A percentile compares a stretch with the other conserved stretches of the same genome.
Evolutionary conservation across 2,329 filamentous ascomycete genomes (phyloP).

Genomic region (Fusarium nygamai): DNA sequence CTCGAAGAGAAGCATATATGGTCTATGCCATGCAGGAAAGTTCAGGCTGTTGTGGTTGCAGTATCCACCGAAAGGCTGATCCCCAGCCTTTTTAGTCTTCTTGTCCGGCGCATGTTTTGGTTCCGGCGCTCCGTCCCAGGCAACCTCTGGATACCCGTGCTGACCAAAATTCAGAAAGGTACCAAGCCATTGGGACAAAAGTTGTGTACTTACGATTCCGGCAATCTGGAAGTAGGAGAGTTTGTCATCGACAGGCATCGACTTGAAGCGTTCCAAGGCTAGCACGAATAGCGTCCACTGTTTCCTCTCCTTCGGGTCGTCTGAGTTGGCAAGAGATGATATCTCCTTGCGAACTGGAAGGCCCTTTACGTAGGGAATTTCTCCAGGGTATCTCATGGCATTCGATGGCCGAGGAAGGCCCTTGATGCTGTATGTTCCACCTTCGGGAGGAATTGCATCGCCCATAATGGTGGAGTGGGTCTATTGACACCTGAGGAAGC

Average conservation of each 20-base stretch:
- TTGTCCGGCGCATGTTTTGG: background rate
- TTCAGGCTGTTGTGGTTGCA: constrained; percentile 23
- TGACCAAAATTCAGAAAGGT: background rate
- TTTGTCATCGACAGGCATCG: background rate
- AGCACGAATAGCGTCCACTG: constrained; percentile 22
- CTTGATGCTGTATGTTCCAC: constrained; percentile 2
- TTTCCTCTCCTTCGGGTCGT: background rate
- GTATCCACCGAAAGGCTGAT: constrained; percentile 12
- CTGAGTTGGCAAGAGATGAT: background rate
- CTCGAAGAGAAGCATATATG: constrained; percentile 24
- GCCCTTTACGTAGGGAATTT: background rate
- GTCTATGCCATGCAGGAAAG: constrained; percentile 24
- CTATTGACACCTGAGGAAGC: fast-evolving
- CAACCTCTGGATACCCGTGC: constrained; percentile 18
- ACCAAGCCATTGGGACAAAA: fast-evolving
- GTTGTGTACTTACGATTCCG: background rate
- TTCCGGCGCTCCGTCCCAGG: constrained; percentile 1
- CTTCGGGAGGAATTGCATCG: fast-evolving
- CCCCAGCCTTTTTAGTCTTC: background rate
- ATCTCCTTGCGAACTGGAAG: constrained; percentile 4
- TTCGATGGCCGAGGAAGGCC: background rate
- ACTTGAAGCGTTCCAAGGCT: constrained; percentile 9
- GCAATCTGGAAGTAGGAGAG: constrained; percentile 16
- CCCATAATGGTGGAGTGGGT: background rate
- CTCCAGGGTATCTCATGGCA: background rate